Evolutionary conservation across 2,329 filamentous ascomycete species (phyloP).

Genomic region (Sclerotinia spermophila): DNA sequence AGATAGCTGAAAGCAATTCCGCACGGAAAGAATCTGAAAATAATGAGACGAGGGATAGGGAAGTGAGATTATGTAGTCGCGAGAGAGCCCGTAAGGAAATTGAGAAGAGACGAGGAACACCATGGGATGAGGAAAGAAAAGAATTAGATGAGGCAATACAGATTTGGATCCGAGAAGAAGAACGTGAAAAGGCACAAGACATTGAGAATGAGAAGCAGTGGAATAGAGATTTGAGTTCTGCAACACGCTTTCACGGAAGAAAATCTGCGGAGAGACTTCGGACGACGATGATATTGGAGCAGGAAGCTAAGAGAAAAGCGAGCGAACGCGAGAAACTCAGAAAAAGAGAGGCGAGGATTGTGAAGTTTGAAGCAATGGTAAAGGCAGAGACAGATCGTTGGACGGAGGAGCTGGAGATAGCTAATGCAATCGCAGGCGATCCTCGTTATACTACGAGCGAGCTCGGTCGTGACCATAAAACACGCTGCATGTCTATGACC

Average conservation of each 20-base stretch:
- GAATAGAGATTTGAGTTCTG: not conserved
- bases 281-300: not conserved
- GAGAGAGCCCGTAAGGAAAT: not conserved
- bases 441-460: not conserved
- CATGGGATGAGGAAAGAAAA: not conserved
- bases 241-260: not conserved
- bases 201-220: not conserved
- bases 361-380: not conserved
- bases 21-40: not conserved
- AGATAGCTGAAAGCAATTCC: not conserved
- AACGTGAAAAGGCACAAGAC: not conserved
- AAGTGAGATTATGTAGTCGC: not conserved
- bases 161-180: not conserved
- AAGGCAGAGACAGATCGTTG: not conserved
- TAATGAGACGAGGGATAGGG: not conserved
- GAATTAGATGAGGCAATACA: not conserved
- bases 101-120: not conserved
- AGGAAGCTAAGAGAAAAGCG: not conserved
- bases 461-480: not conserved
- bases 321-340: not conserved
- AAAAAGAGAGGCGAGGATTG: not conserved
- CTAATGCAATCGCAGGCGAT: not conserved
- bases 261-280: not conserved
- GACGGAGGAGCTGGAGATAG: not conserved
- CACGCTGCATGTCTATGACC: not conserved